phyloP scores from a whole-genome alignment of 225 moss, liverwort and hornwort genomes.

The Sphagnum tenellum region DNA sequence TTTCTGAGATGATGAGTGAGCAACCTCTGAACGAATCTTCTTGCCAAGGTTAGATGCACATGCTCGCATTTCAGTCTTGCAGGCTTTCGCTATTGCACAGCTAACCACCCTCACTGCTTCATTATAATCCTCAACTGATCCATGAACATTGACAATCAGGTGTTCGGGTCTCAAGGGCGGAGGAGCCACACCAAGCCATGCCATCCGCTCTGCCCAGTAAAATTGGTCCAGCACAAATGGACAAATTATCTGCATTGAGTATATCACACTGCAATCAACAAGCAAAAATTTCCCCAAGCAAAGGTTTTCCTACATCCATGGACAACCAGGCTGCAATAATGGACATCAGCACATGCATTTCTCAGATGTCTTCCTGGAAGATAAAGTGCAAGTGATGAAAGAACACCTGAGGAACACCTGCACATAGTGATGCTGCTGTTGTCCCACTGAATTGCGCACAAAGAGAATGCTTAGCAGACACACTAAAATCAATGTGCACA shows the following conservation, averaged over 20 bases:
- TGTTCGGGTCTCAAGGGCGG: slow-evolving; percentile 34
- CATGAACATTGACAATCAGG: slow-evolving; percentile 38
- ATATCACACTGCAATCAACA: too few relatives aligned
- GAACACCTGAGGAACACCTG: slow-evolving; percentile 59
- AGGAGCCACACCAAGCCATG: slow-evolving; percentile 83
- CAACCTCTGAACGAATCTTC: slow-evolving; percentile 50
- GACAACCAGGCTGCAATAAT: too few relatives aligned
- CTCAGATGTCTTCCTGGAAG: not conserved
- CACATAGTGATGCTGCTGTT: slow-evolving; percentile 76
- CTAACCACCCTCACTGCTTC: slow-evolving; percentile 29
- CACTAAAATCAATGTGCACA: not conserved
- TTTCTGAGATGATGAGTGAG: slow-evolving; percentile 1
- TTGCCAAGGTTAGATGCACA: slow-evolving; percentile 29
- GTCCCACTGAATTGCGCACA: slow-evolving; percentile 52
- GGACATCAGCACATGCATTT: not conserved
- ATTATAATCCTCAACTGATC: slow-evolving; percentile 9
- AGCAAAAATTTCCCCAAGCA: too few relatives aligned
- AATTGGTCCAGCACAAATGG: slow-evolving; percentile 86
- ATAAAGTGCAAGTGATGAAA: not conserved
- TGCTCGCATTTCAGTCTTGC: slow-evolving; percentile 11
- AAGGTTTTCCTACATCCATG: too few relatives aligned
- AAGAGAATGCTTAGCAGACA: not conserved
- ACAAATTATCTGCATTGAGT: slow-evolving; percentile 48
- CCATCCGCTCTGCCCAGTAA: slow-evolving; percentile 96
- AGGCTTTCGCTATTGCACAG: slow-evolving; percentile 27